Conservation (phyloP, 2,329 filamentous ascomycete genomes). For the Aureobasidium melanogenum region DNA sequence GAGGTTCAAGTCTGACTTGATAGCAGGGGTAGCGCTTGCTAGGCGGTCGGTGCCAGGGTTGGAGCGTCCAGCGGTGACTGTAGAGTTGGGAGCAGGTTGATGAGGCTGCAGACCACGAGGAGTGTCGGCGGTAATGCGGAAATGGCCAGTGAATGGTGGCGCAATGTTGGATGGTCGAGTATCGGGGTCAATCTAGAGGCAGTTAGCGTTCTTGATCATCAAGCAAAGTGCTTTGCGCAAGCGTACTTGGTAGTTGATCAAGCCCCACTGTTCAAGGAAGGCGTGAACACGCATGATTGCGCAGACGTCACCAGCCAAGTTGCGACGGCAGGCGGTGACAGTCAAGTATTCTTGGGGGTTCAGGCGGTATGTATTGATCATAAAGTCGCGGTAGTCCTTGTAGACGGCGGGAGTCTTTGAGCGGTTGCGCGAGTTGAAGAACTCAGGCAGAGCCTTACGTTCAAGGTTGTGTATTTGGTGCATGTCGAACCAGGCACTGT, state of each 20-base stretch:
- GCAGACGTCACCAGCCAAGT: slow-evolving; percentile 93
- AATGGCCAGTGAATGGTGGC: slow-evolving; percentile 94
- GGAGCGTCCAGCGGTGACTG: slow-evolving; percentile 50
- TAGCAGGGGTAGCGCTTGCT: slow-evolving; percentile 54
- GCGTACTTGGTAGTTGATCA: slow-evolving; percentile 93
- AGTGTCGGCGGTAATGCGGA: slow-evolving; percentile 91
- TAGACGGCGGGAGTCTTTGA: slow-evolving; percentile 97
- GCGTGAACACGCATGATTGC: slow-evolving; percentile 98
- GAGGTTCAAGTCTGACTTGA: slow-evolving; percentile 79
- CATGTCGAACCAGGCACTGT: slow-evolving; percentile 99
- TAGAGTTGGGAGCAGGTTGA: slow-evolving; percentile 76
- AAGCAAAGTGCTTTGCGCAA: background rate
- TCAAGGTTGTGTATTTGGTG: slow-evolving; percentile 83
- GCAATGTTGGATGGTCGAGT: slow-evolving; percentile 91
- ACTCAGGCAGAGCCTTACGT: slow-evolving; percentile 89
- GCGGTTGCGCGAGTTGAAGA: slow-evolving; percentile 96
- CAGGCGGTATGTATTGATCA: slow-evolving; percentile 97
- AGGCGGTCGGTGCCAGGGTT: slow-evolving; percentile 61
- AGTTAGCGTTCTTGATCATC: slow-evolving; percentile 22
- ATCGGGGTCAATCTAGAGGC: slow-evolving; percentile 77
- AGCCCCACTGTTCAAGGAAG: slow-evolving; percentile 95
- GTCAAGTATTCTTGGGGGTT: slow-evolving; percentile 96
- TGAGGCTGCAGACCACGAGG: slow-evolving; percentile 89
- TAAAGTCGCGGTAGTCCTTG: slow-evolving; percentile 98
- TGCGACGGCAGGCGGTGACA: slow-evolving; percentile 89